A percentile compares a stretch with the other conserved stretches of the same genome.
Conservation (phyloP, 1,284 basidiomycete species). For the Tranzscheliella williamsii region DNA sequence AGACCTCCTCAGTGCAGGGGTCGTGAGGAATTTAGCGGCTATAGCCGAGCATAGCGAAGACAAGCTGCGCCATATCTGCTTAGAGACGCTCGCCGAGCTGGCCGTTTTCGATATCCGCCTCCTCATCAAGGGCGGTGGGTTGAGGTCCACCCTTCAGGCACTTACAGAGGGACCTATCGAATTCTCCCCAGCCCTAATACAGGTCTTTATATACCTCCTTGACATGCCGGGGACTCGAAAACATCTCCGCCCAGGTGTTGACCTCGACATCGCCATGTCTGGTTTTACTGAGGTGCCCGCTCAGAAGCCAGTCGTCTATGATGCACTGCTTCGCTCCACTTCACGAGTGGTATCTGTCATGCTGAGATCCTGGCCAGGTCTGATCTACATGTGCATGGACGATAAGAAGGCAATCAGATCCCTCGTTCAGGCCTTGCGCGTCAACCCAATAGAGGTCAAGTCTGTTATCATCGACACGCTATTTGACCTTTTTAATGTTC, state of each 20-base stretch:
- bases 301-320: slow-evolving; percentile 66
- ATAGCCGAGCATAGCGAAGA: slow-evolving; percentile 91
- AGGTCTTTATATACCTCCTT: slow-evolving; percentile 79
- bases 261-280: slow-evolving; percentile 74
- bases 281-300: slow-evolving; percentile 74
- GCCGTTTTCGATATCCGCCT: slow-evolving; percentile 83
- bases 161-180: slow-evolving; percentile 86
- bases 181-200: slow-evolving; percentile 79
- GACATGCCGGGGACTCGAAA: slow-evolving; percentile 82
- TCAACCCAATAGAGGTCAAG: slow-evolving; percentile 79
- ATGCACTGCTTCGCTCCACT: slow-evolving; percentile 70
- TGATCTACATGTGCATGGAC: slow-evolving; percentile 93
- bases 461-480: slow-evolving; percentile 78
- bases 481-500: slow-evolving; percentile 78
- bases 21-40: slow-evolving; percentile 79
- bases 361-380: slow-evolving; percentile 87
- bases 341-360: slow-evolving; percentile 77
- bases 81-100: slow-evolving; percentile 90
- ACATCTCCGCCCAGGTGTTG: slow-evolving; percentile 79
- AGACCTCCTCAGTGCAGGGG: slow-evolving; percentile 30
- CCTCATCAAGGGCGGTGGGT: slow-evolving; percentile 77
- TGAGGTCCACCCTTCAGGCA: slow-evolving; percentile 82
- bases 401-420: slow-evolving; percentile 81
- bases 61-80: slow-evolving; percentile 77
- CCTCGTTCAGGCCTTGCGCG: slow-evolving; percentile 80